These are phyloP conservation scores for Tetrapisispora arboricola DNA, from an alignment of 805 yeast species.

Conservation along the genomic window DNA sequence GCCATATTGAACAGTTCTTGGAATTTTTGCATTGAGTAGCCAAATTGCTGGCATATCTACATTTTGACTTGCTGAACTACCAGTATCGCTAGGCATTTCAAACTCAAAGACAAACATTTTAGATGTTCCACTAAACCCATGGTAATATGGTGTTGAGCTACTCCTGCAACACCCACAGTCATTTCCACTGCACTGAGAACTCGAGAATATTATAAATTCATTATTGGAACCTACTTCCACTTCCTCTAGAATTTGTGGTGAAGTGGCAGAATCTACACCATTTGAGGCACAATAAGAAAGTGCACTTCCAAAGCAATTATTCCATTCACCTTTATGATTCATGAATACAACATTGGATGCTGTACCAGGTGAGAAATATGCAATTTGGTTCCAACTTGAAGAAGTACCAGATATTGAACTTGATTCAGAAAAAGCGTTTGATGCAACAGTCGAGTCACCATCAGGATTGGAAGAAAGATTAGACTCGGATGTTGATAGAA, in stretches of 20 bases:
- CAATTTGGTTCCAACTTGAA: conserved; percentile 55
- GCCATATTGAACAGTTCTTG: conserved; percentile 95
- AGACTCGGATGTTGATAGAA: neutral
- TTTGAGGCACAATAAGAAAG: conserved; percentile 73
- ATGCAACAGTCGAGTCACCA: no score
- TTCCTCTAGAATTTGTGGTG: conserved; percentile 58
- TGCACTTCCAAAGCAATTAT: conserved; percentile 80
- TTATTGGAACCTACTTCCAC: conserved; percentile 58
- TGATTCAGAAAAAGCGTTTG: conserved; percentile 19
- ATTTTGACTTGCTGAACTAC: conserved; percentile 39
- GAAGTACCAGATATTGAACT: conserved; percentile 21
- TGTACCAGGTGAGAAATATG: conserved; percentile 67
- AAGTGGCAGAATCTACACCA: conserved; percentile 61
- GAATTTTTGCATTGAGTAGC: conserved; percentile 90
- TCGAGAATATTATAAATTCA: conserved; percentile 78
- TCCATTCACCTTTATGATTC: conserved; percentile 82
- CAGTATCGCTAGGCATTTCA: conserved; percentile 71
- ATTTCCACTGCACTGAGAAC: conserved; percentile 41
- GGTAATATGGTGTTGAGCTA: conserved; percentile 78
- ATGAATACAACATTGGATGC: conserved; percentile 67
- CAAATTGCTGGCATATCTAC: conserved; percentile 97
- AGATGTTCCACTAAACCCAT: conserved; percentile 76
- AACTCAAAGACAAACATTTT: conserved; percentile 92
- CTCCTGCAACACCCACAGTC: conserved; percentile 80
- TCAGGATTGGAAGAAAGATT: no score